A percentile compares a stretch with the other conserved stretches of the same genome.
phyloP scores from a whole-genome alignment of 805 yeast genomes.

The Cyberlindnera japonica region DNA sequence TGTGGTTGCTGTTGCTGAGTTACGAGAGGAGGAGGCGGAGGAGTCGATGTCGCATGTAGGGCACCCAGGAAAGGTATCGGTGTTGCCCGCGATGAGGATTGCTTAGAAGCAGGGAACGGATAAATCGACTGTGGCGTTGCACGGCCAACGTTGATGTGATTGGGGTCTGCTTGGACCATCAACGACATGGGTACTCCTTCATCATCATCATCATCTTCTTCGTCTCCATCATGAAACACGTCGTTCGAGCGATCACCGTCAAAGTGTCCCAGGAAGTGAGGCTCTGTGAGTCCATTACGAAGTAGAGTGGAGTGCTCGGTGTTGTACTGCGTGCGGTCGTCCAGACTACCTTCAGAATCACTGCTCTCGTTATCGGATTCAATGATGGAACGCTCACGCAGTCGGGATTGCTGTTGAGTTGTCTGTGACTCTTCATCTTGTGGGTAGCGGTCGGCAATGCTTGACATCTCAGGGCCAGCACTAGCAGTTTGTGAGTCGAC shows the following conservation, averaged over 20 bases:
- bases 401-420: conserved; percentile 2
- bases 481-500: conserved; percentile 30
- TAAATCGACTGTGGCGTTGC: not conserved
- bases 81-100: not conserved
- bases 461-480: conserved; percentile 22
- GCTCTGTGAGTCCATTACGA: conserved; percentile 13
- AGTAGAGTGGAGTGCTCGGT: conserved; percentile 8
- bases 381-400: conserved; percentile 20
- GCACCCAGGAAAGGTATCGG: not conserved
- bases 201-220: conserved; percentile 17
- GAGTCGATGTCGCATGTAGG: not conserved
- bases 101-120: not conserved
- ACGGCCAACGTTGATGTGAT: not conserved
- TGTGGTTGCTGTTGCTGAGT: conserved; percentile 1
- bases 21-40: conserved; percentile 6
- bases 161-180: conserved; percentile 15
- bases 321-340: not conserved
- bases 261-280: conserved; percentile 10
- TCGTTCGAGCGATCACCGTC: conserved; percentile 15
- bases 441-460: conserved; percentile 12
- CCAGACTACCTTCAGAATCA: conserved; percentile 15
- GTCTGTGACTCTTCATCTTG: conserved; percentile 15
- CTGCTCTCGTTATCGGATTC: conserved; percentile 24
- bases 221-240: conserved; percentile 20
- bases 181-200: conserved; percentile 23